Percentiles rank a stretch among this genome's conserved stretches.
Conservation (phyloP, 139 green algal genomes). For the Asterochloris sp. region DNA sequence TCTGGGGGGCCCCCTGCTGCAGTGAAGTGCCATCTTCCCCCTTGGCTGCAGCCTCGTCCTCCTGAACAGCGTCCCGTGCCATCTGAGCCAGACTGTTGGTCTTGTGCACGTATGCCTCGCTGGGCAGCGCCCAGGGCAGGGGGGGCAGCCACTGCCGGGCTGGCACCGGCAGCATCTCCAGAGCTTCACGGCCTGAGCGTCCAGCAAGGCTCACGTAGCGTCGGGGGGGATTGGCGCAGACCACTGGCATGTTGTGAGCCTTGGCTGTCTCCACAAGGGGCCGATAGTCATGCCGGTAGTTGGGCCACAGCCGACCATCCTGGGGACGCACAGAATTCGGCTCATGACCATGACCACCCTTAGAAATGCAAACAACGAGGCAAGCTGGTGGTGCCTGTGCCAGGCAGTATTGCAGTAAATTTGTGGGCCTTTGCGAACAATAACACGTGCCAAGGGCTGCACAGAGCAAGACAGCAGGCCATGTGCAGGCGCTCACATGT, state of each 20-base stretch:
- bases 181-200: conserved; percentile 19
- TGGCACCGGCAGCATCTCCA: conserved; percentile 18
- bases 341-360: no score
- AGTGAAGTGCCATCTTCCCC: conserved; percentile 21
- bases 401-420: no score
- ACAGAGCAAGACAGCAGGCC: no score
- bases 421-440: no score
- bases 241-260: conserved; percentile 18
- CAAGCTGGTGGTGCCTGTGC: no score
- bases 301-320: no score
- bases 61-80: background rate
- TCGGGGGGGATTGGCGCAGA: conserved; percentile 46
- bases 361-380: no score
- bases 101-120: conserved; percentile 6
- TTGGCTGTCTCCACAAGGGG: conserved; percentile 33
- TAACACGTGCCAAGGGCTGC: no score
- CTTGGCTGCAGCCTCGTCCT: background rate
- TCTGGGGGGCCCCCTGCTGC: no score
- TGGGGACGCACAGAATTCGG: no score
- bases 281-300: conserved; percentile 26
- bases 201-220: conserved; percentile 39
- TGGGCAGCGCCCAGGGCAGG: conserved; percentile 26
- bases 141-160: conserved; percentile 21
- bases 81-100: conserved; percentile 8
- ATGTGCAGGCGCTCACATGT: no score